Evolutionary conservation across 352 stramenopile genomes (phyloP).

Genomic region (Phytophthora tentaculata): DNA sequence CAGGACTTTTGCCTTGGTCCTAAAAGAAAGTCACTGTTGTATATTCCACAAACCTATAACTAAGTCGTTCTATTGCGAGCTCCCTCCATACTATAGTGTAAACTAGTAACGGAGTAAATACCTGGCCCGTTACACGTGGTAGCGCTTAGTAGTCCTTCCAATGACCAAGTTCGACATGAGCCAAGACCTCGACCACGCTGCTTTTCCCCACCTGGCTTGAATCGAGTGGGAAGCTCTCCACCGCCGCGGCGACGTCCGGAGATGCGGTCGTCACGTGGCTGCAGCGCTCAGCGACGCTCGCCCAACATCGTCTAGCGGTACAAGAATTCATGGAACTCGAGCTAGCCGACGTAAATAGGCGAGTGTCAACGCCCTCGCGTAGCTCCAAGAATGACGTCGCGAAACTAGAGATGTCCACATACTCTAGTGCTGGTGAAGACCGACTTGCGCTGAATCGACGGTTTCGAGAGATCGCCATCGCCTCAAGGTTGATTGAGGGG

Average conservation of each 20-base stretch:
- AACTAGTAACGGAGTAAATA: no score
- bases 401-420: neutral
- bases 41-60: neutral
- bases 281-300: no score
- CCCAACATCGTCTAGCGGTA: neutral
- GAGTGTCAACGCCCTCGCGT: neutral
- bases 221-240: no score
- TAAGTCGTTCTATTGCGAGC: no score
- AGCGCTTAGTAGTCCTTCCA: no score
- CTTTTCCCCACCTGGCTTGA: no score
- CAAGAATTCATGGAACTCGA: neutral
- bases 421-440: neutral
- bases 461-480: neutral
- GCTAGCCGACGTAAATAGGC: neutral
- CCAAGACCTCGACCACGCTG: no score
- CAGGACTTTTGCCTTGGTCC: no score
- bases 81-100: neutral
- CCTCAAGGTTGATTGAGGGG: neutral
- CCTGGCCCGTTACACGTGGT: no score
- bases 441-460: neutral
- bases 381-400: neutral
- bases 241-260: neutral
- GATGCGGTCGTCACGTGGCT: neutral
- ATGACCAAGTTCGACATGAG: no score
- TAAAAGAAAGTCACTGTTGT: neutral